phyloP scores from a whole-genome alignment of 163 green algal species.

The Volvox carteri region DNA sequence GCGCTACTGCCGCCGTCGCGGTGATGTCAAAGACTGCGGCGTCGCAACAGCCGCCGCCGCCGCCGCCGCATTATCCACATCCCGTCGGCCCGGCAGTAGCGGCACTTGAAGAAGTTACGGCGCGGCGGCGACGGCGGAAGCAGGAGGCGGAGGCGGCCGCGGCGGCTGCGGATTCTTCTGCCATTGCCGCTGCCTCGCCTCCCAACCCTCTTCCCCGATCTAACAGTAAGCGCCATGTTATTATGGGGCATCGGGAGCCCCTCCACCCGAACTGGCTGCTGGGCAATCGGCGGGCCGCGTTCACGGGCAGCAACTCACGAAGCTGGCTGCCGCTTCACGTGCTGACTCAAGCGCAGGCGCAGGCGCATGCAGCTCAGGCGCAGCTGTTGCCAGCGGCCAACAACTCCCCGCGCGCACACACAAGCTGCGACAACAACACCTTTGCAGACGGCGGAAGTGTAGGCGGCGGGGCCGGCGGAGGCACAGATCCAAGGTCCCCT shows the following conservation, averaged over 20 bases:
- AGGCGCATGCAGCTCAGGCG: not conserved
- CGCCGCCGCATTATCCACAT: not conserved
- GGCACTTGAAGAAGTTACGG: not conserved
- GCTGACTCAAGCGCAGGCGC: not conserved
- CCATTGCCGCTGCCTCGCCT: not conserved
- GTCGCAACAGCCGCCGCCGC: not conserved
- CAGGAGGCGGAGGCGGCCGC: not conserved
- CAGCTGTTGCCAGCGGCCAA: not conserved
- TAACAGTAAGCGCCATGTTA: not conserved
- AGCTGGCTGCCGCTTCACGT: slow-evolving; percentile 32
- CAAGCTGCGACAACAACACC: too few species aligned
- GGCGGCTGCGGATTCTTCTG: not conserved
- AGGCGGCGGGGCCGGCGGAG: not conserved
- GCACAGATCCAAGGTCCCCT: not conserved
- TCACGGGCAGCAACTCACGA: not conserved
- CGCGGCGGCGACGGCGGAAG: not conserved
- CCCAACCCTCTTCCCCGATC: not conserved
- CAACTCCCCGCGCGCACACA: not conserved
- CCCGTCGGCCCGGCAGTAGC: not conserved
- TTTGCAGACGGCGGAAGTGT: not conserved
- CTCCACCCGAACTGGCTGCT: slow-evolving; percentile 26
- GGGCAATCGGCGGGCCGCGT: not conserved
- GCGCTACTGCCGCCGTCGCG: not conserved
- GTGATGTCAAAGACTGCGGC: not conserved
- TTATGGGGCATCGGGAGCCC: not conserved